Evolutionary conservation across 495 filamentous ascomycete species (phyloP), one percentile per base, ranked within the genome.

Genomic region (Cairneyella variabilis): DNA sequence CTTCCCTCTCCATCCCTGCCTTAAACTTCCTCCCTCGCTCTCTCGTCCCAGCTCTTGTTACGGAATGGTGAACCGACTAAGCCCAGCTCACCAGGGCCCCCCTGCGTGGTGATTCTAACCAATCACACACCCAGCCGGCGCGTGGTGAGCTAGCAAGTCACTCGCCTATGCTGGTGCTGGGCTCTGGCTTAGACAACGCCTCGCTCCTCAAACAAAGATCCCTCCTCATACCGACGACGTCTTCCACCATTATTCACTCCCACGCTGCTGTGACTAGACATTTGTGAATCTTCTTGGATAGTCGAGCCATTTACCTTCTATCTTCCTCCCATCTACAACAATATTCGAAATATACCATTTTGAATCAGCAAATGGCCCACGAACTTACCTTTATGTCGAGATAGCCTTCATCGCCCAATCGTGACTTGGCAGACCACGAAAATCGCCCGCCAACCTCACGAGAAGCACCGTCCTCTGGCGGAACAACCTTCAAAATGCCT

Each of bases 401-500:
- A 52, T 52, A 57, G 49, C 17, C 28, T 37, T 14, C 44, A 26
- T 48, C 42, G 43, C 38, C 41, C 39, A 34, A 32, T 51, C 41
- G 47, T 57, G 47, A 51, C 49, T 42, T 58, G 43, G 34, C 43
- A 46, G 16, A 10, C 30, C 28, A 25, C 39, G n/a, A 16, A 34
- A 56, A 8, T 25, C 52, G 20, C 28, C 43, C 42, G 23, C 37
- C 26, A 43, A 34, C 36, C 22, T 32, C n/a, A 28, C 39, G 20
- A 49, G 34, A 6, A 16, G 28, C 27, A 22, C 54, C 18, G 23
- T 44, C 44, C 17, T 21, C 32, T 23, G 25, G 26, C 26, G 25
- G 18, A 22, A 21, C 17, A 36, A 32, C 42, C 11, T 27, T 52
- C 51, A 69, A 57, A 50, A 78, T 77, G 74, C 59, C 66, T 51